Base-by-base conservation (phyloP, 2,329 filamentous ascomycete genomes). In the Trichoderma koningiopsis region DNA sequence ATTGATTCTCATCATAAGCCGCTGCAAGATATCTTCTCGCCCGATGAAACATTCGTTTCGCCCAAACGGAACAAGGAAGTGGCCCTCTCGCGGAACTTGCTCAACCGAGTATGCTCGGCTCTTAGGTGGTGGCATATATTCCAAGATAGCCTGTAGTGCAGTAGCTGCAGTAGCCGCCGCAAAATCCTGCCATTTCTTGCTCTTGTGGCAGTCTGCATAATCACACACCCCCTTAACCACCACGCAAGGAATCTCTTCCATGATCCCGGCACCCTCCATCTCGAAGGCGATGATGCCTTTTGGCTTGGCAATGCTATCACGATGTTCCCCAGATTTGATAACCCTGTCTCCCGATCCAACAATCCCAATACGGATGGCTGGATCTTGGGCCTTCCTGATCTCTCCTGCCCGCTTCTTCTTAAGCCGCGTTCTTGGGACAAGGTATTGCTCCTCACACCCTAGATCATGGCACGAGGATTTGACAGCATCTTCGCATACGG, bases 261-360 rank as follows among this genome's bases (percentile, higher is more conserved):
- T 76, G 0, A 74, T 57, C 0, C 77, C 77, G 4, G 76, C 76
- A 0, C 74, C 75, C 60, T 78, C 77, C 76, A 77, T 78, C 68
- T 79, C 78, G 37, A 79, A 79, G 7, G 59, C 68, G 57, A 65
- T 73, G 53, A 40, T 68, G 14, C 16, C 6, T 22, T 47, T 47
- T 47, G 40, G 40, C 40, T 70, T 61, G 7, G 79, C 74, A 27
- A 81, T 71, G 0, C 43, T 22, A 61, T 83, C 81, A 14, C 81
- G 75, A 5, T 76, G 68, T 13, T 72, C 62, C 6, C 76, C 78
- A 8, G 77, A 78, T 57, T 79, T 81, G 70, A 83, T 79, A 2
- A 83, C 79, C 8, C 73, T 74, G 58, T 82, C 76, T 14, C 77
- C 80, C 1, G 80, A 82, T 47, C 40, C 40, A 47, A 47, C 40